A percentile compares a stretch with the other conserved stretches of the same genome.
Conservation (phyloP, 495 filamentous ascomycete genomes). For the Clavariopsis aquatica region DNA sequence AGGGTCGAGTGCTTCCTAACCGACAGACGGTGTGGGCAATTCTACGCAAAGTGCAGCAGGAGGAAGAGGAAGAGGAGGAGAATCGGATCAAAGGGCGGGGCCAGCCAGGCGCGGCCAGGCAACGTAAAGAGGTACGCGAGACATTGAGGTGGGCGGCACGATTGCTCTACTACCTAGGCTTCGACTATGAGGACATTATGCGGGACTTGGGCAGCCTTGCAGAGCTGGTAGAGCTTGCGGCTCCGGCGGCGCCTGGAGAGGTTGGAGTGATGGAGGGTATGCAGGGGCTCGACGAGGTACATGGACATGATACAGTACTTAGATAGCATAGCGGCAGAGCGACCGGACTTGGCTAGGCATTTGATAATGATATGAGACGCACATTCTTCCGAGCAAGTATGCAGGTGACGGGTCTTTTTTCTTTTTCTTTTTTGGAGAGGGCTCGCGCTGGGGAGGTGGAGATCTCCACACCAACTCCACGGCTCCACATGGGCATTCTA, state of each 20-base stretch:
- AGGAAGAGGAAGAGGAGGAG: slow-evolving; percentile 27
- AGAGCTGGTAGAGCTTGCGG: slow-evolving; percentile 24
- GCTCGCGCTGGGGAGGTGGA: neutral
- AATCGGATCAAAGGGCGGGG: neutral
- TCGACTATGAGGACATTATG: slow-evolving; percentile 34
- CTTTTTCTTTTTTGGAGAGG: neutral
- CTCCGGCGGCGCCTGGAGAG: slow-evolving; percentile 9
- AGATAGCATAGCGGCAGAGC: neutral
- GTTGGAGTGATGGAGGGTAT: neutral
- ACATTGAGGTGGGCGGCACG: slow-evolving; percentile 30
- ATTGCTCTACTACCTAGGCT: slow-evolving; percentile 32
- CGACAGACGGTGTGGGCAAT: slow-evolving; percentile 27
- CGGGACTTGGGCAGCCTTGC: slow-evolving; percentile 27
- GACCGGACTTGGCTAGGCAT: neutral
- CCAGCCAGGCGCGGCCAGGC: neutral
- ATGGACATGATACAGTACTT: neutral
- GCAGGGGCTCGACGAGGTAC: slow-evolving; percentile 1
- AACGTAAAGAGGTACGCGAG: slow-evolving; percentile 9
- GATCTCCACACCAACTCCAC: slow-evolving; percentile 3
- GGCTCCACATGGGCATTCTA: neutral
- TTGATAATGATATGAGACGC: neutral
- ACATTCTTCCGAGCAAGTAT: neutral
- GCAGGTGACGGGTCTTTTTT: too few species aligned
- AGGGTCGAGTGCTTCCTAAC: slow-evolving; percentile 28
- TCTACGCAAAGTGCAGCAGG: slow-evolving; percentile 29